Evolutionary conservation across 2,329 filamentous ascomycete genomes (phyloP), one percentile per base, ranked within the genome.

Genomic region (Chalaropsis thielavioides): DNA sequence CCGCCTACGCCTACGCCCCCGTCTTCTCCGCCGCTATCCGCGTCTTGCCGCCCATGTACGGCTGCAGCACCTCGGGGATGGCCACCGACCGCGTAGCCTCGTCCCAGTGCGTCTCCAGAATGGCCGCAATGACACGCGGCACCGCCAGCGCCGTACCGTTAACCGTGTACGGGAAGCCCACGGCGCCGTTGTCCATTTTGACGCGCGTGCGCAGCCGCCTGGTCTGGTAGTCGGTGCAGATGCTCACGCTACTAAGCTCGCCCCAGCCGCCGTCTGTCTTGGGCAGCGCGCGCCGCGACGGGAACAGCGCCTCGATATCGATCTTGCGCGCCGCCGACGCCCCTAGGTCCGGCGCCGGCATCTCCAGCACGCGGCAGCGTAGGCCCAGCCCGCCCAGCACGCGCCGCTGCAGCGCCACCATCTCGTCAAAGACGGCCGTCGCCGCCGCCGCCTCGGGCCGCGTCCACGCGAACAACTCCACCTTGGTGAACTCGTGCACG

Each of bases 401-500:
- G 72, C 94, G 88, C 1, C 83, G 88, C 76, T 99, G 94, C 63
- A 96, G 87, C 67, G 84, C 82, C 62, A 96, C 78, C 79, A 99
- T 90, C 75, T 96, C 91, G 62, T 89, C 79, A 73, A 96, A 96
- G 13, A 92, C 70, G 0, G 81, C 77, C 7, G 80, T 76, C 0
- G 84, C 77, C 49, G 74, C 72, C 40, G 71, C 72, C 1, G 71
- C 66, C 63, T 83, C 79, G 1, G 89, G 84, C 38, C 80, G 71
- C 3, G 90, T 88, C 94, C 94, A 99, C 0, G 88, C 91, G 73
- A 99, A 97, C 80, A 99, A 86, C 75, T 99, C 94, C 0, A 99
- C 92, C 74, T 99, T 99, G 35, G 91, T 96, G 76, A 99, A 99
- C 75, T 99, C 94, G 75, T 99, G 94, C 2, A 99, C 94, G 35